phyloP scores from a whole-genome alignment of 345 rosid species.

The Populus ilicifolia region DNA sequence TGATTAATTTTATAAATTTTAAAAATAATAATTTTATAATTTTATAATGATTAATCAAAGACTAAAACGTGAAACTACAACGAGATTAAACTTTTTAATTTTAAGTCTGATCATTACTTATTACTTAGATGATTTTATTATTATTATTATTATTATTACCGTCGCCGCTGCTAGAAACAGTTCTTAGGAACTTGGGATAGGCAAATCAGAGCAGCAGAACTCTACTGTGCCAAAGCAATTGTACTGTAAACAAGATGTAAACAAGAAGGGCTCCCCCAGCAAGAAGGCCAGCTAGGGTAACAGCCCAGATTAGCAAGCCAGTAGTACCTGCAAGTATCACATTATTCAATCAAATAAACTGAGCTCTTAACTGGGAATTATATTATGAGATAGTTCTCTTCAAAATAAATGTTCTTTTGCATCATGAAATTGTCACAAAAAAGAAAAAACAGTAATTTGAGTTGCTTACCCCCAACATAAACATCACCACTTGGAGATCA shows the following conservation, averaged over 20 bases:
- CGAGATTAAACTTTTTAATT: too few species aligned
- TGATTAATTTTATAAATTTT: too few species aligned
- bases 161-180: too few species aligned
- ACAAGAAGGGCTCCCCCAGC: constrained; percentile 94
- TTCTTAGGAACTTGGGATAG: not conserved
- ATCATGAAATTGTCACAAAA: not conserved
- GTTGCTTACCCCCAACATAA: constrained; percentile 60
- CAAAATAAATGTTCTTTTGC: not conserved
- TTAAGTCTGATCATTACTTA: too few species aligned
- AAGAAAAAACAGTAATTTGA: not conserved
- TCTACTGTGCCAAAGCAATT: constrained; percentile 80
- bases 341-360: not conserved
- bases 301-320: constrained; percentile 94
- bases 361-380: not conserved
- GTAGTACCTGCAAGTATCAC: constrained; percentile 40
- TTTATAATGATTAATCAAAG: too few species aligned
- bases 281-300: constrained; percentile 67
- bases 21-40: too few species aligned
- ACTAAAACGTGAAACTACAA: too few species aligned
- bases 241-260: constrained; percentile 95
- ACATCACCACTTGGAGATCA: constrained; percentile 85
- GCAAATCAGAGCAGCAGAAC: not conserved
- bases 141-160: too few species aligned
- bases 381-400: not conserved
- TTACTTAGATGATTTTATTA: too few species aligned